Evolutionary conservation across 2,329 filamentous ascomycete genomes (phyloP), one percentile per base, ranked within the genome.

Genomic region (Rasamsonia emersonii): DNA sequence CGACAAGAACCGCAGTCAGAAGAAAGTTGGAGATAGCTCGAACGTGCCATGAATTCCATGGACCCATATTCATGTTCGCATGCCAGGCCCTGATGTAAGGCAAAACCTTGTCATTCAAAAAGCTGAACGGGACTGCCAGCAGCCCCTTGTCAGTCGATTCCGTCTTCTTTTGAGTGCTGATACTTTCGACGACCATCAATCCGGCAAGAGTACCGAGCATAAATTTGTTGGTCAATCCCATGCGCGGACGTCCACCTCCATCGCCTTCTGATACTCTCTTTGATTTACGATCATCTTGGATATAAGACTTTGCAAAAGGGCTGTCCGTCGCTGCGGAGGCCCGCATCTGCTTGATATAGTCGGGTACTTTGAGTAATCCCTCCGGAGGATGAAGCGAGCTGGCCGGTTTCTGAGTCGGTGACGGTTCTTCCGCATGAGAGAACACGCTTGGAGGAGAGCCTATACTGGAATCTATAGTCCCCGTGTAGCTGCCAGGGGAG

Each of bases 171-270:
- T 44, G 78, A 64, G 52, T 82, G 73, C 71, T 70, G 34, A 88
- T 68, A 1, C 85, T 86, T 60, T 95, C 86, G 45, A 94, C 63
- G 19, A 95, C 72, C 88, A 96, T 94, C 11, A 96, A 67, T 9
- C 86, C 86, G 15, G 88, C 89, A 37, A 96, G 72, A 11, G 88
- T 89, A 24, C 89, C 89, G 4, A 95, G 78, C 84, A 95, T 91
- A 43, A 95, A 70, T 61, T 93, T 93, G 49, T 71, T 74, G 46
- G 65, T 58, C 39, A 77, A 60, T 43, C 70, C 65, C 20, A 70
- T 69, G 25, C 65, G 62, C 40, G 56, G 56, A 11, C 60, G 58
- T 10, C 64, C 62, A 26, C 58, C 60, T 36, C 62, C 58, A 34
- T 57, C 65, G 37, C 46, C 33, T 11, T 43, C 34, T 8, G n/a